Percentiles rank a stretch among this genome's conserved stretches.
phyloP scores from a whole-genome alignment of 2,329 filamentous ascomycete genomes.

The Rosellinia necatrix region DNA sequence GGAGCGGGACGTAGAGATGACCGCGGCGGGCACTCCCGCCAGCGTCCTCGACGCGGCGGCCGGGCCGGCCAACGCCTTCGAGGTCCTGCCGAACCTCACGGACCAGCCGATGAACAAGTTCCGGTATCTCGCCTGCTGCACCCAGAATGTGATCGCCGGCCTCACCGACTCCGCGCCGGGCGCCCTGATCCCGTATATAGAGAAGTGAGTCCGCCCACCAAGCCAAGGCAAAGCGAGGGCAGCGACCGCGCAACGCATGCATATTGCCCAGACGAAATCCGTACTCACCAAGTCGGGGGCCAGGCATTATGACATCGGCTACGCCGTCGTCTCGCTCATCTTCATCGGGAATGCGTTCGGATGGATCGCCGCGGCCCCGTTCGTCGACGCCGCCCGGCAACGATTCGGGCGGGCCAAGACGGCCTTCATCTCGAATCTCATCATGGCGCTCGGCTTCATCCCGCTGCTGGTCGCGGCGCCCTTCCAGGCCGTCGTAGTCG shows the following conservation, averaged over 20 bases:
- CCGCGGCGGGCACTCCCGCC: conserved; percentile 19
- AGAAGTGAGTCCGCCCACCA: conserved; percentile 50
- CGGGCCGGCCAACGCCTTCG: conserved; percentile 32
- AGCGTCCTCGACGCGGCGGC: neutral
- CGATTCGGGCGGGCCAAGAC: conserved; percentile 69
- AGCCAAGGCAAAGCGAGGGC: neutral
- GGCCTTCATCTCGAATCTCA: conserved; percentile 60
- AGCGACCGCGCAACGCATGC: neutral
- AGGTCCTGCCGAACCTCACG: conserved; percentile 49
- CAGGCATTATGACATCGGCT: conserved; percentile 73
- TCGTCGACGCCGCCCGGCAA: conserved; percentile 66
- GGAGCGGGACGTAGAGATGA: conserved; percentile 37
- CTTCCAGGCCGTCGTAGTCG: conserved; percentile 67
- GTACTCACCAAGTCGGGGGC: conserved; percentile 9
- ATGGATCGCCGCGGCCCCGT: conserved; percentile 73
- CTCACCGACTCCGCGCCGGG: conserved; percentile 77
- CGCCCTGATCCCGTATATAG: conserved; percentile 81
- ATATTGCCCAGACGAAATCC: too few relatives aligned
- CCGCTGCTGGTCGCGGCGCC: conserved; percentile 71
- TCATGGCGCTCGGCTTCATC: conserved; percentile 66
- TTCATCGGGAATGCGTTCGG: conserved; percentile 79
- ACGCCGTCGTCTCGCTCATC: conserved; percentile 78
- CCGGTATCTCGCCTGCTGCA: conserved; percentile 66
- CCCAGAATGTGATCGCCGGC: conserved; percentile 71
- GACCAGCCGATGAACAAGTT: conserved; percentile 71